These are phyloP conservation scores for Botryobasidium botryosum DNA, from an alignment of 768 basidiomycete genomes.

Conservation along the genomic window DNA sequence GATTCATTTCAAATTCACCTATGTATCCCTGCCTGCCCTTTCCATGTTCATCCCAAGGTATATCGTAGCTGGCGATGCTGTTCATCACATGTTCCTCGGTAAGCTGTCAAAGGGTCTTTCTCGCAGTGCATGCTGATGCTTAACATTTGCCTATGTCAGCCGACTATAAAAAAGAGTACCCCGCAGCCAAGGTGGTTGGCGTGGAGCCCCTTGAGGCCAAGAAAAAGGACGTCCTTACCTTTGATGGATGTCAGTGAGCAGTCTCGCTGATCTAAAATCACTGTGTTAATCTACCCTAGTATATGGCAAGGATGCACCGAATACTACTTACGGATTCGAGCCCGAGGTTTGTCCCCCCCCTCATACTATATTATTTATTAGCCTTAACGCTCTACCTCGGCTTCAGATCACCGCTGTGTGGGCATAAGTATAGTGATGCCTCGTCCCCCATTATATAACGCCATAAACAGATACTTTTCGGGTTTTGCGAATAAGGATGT, in stretches of 20 bases:
- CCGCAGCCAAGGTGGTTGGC: conserved; percentile 52
- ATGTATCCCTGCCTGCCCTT: no score
- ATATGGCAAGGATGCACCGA: conserved; percentile 20
- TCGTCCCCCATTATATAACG: no score
- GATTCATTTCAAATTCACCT: background rate
- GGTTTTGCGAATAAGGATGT: conserved; percentile 25
- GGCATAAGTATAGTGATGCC: no score
- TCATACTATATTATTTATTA: background rate
- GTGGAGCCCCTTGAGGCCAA: conserved; percentile 34
- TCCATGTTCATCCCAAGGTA: no score
- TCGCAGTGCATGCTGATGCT: conserved; percentile 16
- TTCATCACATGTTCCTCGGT: conserved; percentile 21
- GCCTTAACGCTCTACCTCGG: background rate
- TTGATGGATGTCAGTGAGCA: conserved; percentile 32
- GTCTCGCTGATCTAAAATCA: background rate
- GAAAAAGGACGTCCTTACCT: conserved; percentile 34
- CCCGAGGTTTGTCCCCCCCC: conserved; percentile 18
- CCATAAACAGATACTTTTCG: conserved; percentile 18
- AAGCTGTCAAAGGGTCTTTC: background rate
- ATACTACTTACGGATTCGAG: conserved; percentile 25
- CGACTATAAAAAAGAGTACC: conserved; percentile 41
- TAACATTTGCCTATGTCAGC: conserved; percentile 1
- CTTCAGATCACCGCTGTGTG: no score
- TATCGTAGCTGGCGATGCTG: no score
- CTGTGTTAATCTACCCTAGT: conserved; percentile 9